Conservation (phyloP, 345 rosid genomes). For the Eucalyptus leucophloia region DNA sequence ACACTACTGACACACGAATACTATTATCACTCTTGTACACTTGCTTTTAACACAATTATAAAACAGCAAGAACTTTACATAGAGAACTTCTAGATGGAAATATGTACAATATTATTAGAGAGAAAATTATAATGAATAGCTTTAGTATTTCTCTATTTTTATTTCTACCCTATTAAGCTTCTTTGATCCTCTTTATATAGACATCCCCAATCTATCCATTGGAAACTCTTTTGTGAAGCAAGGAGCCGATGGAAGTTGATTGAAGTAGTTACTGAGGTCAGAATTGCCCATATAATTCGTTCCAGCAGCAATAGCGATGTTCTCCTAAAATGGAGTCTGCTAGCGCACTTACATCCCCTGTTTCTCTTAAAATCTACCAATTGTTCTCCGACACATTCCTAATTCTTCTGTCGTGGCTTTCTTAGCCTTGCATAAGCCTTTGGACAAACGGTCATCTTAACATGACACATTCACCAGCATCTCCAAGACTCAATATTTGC, state of each 20-base stretch:
- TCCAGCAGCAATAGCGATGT: neutral
- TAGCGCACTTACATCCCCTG: neutral
- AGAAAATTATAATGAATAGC: neutral
- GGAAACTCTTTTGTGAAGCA: neutral
- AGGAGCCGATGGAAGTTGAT: neutral
- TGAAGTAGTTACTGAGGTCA: neutral
- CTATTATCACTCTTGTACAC: neutral
- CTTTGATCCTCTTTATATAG: neutral
- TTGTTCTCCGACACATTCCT: neutral
- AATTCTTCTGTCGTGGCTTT: neutral
- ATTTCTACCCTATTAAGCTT: neutral
- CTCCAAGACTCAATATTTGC: neutral
- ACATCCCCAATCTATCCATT: neutral
- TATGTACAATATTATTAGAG: neutral
- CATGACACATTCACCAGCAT: neutral
- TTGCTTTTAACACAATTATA: neutral
- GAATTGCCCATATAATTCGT: neutral
- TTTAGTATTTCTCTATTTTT: neutral
- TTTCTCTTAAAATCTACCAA: neutral
- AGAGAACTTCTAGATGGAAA: neutral
- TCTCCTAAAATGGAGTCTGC: neutral
- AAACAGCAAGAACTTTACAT: neutral
- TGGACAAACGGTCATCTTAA: neutral
- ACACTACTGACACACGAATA: neutral
- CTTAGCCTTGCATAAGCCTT: neutral